These are phyloP conservation scores for Aurifilum marmelostoma DNA, from an alignment of 2,329 filamentous ascomycete species.

Conservation along the genomic window DNA sequence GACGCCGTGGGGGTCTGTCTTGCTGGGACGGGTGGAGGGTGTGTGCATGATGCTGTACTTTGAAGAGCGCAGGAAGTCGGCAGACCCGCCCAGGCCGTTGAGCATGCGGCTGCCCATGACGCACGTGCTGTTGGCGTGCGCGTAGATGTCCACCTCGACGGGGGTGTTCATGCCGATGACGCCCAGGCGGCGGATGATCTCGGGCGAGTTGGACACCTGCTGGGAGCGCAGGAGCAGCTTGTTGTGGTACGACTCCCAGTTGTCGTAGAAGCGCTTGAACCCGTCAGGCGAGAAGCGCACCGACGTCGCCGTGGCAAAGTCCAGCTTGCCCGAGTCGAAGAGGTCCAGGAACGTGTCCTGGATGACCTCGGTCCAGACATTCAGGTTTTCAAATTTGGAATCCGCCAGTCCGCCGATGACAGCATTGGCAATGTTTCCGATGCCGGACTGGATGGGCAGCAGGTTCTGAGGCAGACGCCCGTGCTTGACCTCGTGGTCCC, in stretches of 20 bases:
- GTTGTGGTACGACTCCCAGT: constrained; percentile 77
- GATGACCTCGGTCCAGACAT: constrained; percentile 91
- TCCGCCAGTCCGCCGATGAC: constrained; percentile 82
- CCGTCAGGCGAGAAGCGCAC: constrained; percentile 90
- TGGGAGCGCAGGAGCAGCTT: constrained; percentile 88
- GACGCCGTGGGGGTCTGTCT: constrained; percentile 80
- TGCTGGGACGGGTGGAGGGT: constrained; percentile 76
- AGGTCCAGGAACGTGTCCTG: constrained; percentile 90
- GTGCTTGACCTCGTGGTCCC: constrained; percentile 81
- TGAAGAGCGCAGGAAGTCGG: constrained; percentile 76
- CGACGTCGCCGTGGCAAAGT: constrained; percentile 88
- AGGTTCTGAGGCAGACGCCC: constrained; percentile 78
- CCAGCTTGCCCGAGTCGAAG: constrained; percentile 83
- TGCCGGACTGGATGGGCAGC: constrained; percentile 82
- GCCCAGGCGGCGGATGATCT: constrained; percentile 85
- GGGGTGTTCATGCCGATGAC: constrained; percentile 96
- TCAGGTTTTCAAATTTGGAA: constrained; percentile 83
- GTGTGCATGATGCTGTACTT: constrained; percentile 97
- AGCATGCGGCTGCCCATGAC: constrained; percentile 89
- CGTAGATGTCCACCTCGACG: constrained; percentile 93
- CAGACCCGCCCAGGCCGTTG: constrained; percentile 80
- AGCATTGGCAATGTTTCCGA: constrained; percentile 92
- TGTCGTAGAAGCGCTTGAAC: constrained; percentile 87
- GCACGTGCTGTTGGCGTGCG: constrained; percentile 87
- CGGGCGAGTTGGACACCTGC: constrained; percentile 84